These are phyloP conservation scores for Fennellomyces sp. DNA, from an alignment of 371 early-diverging fungal genomes.

Conservation along the genomic window DNA sequence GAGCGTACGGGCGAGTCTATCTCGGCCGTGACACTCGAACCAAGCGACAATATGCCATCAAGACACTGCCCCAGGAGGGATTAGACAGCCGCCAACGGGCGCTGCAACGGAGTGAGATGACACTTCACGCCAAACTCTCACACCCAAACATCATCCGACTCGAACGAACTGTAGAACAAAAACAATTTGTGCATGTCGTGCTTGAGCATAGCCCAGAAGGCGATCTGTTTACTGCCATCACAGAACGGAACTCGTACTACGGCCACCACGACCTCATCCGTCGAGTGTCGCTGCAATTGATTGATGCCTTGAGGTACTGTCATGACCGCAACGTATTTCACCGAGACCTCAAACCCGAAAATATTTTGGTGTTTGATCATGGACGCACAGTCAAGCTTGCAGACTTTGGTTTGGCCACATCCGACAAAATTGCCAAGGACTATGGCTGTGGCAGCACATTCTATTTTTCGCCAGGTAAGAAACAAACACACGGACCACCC, in stretches of 20 bases:
- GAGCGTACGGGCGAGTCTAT: constrained; percentile 77
- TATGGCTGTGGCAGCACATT: constrained; percentile 90
- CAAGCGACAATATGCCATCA: constrained; percentile 62
- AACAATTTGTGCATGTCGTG: constrained; percentile 66
- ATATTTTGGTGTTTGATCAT: constrained; percentile 54
- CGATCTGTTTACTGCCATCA: constrained; percentile 70
- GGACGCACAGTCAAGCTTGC: constrained; percentile 76
- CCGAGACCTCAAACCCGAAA: constrained; percentile 82
- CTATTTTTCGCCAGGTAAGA: constrained; percentile 87
- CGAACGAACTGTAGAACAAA: constrained; percentile 60
- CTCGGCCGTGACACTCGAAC: constrained; percentile 44
- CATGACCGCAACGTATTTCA: constrained; percentile 64
- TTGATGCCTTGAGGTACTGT: constrained; percentile 58
- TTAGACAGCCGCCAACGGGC: constrained; percentile 31
- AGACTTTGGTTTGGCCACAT: constrained; percentile 94
- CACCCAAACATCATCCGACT: constrained; percentile 76
- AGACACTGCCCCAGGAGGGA: constrained; percentile 57
- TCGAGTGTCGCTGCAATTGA: constrained; percentile 56
- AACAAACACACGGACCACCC: neutral
- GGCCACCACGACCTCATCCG: constrained; percentile 51
- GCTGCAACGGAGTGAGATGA: constrained; percentile 66
- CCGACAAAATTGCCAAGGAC: constrained; percentile 70
- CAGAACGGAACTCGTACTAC: constrained; percentile 53
- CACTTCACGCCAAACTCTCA: constrained; percentile 64
- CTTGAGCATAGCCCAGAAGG: constrained; percentile 74